A percentile compares a stretch with the other conserved stretches of the same genome.
Conservation (phyloP, 352 stramenopile genomes). For the Phytophthora sp. region DNA sequence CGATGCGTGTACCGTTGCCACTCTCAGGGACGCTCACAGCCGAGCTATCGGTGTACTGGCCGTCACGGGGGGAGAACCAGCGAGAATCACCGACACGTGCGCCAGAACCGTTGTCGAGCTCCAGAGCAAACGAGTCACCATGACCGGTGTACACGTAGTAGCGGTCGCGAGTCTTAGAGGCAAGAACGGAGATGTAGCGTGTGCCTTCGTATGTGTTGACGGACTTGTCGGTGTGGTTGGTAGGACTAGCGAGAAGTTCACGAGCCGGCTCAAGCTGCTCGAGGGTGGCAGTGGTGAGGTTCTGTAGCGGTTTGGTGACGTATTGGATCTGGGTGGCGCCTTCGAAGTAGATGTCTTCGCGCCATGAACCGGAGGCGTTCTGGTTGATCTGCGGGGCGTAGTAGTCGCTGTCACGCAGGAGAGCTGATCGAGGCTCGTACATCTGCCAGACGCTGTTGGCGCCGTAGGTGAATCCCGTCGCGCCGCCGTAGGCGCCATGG, state of each 20-base stretch:
- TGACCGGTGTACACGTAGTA: constrained; percentile 19
- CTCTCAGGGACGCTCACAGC: constrained; percentile 2
- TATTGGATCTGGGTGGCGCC: constrained; percentile 17
- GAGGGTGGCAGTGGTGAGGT: background rate
- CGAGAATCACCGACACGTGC: background rate
- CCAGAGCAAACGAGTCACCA: constrained; percentile 14
- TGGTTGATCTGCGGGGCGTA: constrained; percentile 11
- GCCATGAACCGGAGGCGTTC: constrained; percentile 28
- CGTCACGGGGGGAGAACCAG: constrained; percentile 20
- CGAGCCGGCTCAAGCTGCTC: constrained; percentile 22
- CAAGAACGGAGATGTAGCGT: constrained; percentile 27
- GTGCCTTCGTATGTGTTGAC: constrained; percentile 21
- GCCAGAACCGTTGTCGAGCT: constrained; percentile 1
- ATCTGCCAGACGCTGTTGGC: constrained; percentile 32
- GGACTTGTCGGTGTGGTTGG: background rate
- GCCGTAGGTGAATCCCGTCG: constrained; percentile 29
- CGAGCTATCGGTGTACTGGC: constrained; percentile 9
- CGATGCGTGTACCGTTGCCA: constrained; percentile 1
- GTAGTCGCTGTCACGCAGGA: constrained; percentile 21
- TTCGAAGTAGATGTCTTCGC: constrained; percentile 18
- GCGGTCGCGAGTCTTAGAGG: constrained; percentile 6
- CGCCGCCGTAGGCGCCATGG: constrained; percentile 22
- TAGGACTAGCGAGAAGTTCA: constrained; percentile 8
- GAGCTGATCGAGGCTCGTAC: constrained; percentile 19
- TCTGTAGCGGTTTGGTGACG: constrained; percentile 20